Base-by-base conservation (phyloP, 2,329 filamentous ascomycete species). In the Fusarium chaquense region DNA sequence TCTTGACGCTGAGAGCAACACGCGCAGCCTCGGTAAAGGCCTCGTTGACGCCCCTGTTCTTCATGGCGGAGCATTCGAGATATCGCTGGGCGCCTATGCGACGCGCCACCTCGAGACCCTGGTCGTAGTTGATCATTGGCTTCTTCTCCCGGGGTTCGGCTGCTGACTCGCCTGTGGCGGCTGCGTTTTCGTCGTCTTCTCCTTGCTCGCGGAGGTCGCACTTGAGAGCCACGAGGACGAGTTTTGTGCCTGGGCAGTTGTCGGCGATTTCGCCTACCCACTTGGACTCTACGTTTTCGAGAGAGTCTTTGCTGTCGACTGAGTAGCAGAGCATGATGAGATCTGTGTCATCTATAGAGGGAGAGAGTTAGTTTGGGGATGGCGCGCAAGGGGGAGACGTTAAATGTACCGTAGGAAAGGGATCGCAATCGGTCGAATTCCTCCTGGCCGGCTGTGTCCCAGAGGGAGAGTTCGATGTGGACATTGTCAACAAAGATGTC, bases 311-410 rank as follows among this genome's bases (percentile, higher is more conserved):
- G 79, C 93, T 97, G 82, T 99, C 96, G 79, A 98, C 93, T 75
- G 93, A 96, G 83, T 98, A 99, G 85, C 96, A 99, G 73, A 99
- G 92, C 92, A 99, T 98, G 76, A 99, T 97, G 45, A 97, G 90
- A 78, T 99, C 96, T 55, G 96, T 99, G 79, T 99, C 96, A 72
- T 91, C 85, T 87, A 15, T 3, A 12, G 12, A 11, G 10, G 6
- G 56, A 11, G 10, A 6, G 56, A 26, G 33, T 68, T 59, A 63
- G 59, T 43, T 22, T 13, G 18, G 24, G n/a, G 30, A 11, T 36
- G 54, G 44, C 38, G 40, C 32, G 46, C 36, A 33, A 26, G 32
- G 40, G 12, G 30, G 45, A 18, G 6, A n/a, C 72, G 51, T 13
- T 13, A 45, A 30, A 11, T 30, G 12, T 78, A 86, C 94, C 96